Evolutionary conservation across 129 eudicot genomes (phyloP), one percentile per base, ranked within the genome.

Genomic region (Tagetes patula): DNA sequence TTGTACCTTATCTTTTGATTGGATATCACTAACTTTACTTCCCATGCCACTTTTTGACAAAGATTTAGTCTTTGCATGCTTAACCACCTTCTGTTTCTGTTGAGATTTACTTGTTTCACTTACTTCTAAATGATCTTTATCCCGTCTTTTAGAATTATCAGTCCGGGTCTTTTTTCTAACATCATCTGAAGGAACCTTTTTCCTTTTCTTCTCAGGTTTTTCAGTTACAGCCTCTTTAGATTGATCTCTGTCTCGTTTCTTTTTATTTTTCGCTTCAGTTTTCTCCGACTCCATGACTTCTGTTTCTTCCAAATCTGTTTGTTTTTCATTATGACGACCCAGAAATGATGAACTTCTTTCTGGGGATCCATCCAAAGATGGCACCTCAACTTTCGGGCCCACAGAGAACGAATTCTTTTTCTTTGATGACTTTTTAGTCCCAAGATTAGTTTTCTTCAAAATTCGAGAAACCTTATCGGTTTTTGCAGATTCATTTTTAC

Each of bases 151-250:
- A 64, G 80, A 49, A 72, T 54, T 12, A 20, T 73, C 79, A 11
- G 82, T 71, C 77, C 66, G 84, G 60, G 75, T 64, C 71, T 79
- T 87, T 77, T 85, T 94, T 60, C 67, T 75, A 64, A 13, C 73
- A 31, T 75, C 82, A 43, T 67, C 75, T 8, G 63, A 67, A 34
- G 65, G 45, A 74, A 20, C 60, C 55, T 85, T 87, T 6, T 12
- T 67, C 80, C 85, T 88, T 65, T 90, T 84, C 80, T 90, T 87
- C 70, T 69, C 76, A 20, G 70, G 65, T 71, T 79, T 78, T 8
- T 72, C 68, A 38, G 61, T 65, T 32, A 76, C 78, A 42, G 54
- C 84, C 56, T 80, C 78, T 10, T 71, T 66, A 78, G 84, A 79
- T 53, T 38, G 71, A 43, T 63, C 76, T 73, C 32, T 75, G 53